Evolutionary conservation across 495 filamentous ascomycete species (phyloP), one percentile per base, ranked within the genome.

Genomic region (Cetradonia linearis): DNA sequence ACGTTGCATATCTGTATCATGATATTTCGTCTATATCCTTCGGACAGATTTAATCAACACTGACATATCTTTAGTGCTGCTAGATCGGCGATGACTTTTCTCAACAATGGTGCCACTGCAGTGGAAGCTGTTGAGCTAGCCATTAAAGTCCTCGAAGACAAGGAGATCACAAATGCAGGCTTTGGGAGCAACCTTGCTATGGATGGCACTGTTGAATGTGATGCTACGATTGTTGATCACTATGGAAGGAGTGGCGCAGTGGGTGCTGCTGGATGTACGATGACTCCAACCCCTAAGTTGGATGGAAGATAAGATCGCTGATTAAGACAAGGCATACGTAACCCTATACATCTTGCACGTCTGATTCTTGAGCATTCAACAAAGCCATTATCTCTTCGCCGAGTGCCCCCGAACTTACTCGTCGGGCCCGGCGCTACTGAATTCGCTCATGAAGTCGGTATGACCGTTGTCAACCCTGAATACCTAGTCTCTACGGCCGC

Each of bases 121-220:
- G 74, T 93, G 27, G 89, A 96, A 62, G 93, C 93, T n/a, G 90
- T 95, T 33, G 93, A 97, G 70, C 83, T 87, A 55, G 91, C 94
- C 31, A 81, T 98, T 61, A 87, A 83, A 66, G 77, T 86, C 20
- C 79, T 98, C 40, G 93, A 98, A 70, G 88, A 98, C 67, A 83
- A 85, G 49, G 89, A 95, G 64, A 95, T 98, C 66, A 97, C 94
- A 27, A 98, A 98, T 71, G 86, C 91, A 18, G 93, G 94, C 18
- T 96, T 86, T 66, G 94, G 94, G 36, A 97, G 94, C 73, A 98
- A 98, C 67, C 73, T 96, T n/a, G 82, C 85, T 50, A 84, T 91
- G 55, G 86, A 96, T 63, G 93, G 93, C 3, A 81, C 83, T 18
- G 93, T 96, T 28, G 94, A 98, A 69, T 90, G 91, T 66, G 93